phyloP scores from a whole-genome alignment of 495 filamentous ascomycete species.

The Letharia lupina region DNA sequence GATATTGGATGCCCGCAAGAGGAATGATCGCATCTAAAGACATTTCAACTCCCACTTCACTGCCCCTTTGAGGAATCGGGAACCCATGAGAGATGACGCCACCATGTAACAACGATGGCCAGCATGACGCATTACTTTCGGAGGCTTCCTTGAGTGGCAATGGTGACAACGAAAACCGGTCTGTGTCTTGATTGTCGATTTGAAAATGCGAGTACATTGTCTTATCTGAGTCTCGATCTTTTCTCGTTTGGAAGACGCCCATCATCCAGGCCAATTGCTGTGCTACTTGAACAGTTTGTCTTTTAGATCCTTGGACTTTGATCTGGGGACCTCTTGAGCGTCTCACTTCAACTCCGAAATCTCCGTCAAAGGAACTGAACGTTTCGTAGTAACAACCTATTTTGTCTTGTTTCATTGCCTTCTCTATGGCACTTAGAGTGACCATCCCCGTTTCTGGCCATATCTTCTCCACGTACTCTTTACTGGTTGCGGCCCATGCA shows the following conservation, averaged over 20 bases:
- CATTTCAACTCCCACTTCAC: too few species aligned
- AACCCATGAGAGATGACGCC: too few species aligned
- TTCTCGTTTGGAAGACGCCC: not conserved
- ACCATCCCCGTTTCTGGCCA: not conserved
- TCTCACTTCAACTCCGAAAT: not conserved
- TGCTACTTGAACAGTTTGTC: not conserved
- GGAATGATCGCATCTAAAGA: too few species aligned
- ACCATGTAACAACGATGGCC: too few species aligned
- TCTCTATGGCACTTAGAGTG: not conserved
- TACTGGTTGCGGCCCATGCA: not conserved
- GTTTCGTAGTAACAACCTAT: not conserved
- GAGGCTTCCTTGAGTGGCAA: not conserved
- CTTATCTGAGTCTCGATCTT: not conserved
- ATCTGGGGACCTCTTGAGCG: not conserved
- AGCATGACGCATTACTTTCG: not conserved
- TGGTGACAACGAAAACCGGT: not conserved
- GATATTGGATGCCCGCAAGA: too few species aligned
- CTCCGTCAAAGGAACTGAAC: not conserved
- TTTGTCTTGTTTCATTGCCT: not conserved
- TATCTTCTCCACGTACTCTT: not conserved
- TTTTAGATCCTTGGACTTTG: not conserved
- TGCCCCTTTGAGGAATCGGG: too few species aligned
- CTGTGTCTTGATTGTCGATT: not conserved
- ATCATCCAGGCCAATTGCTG: not conserved
- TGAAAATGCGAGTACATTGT: not conserved